Evolutionary conservation across 495 filamentous ascomycete genomes (phyloP).

Genomic region (Penicillium chermesinum): DNA sequence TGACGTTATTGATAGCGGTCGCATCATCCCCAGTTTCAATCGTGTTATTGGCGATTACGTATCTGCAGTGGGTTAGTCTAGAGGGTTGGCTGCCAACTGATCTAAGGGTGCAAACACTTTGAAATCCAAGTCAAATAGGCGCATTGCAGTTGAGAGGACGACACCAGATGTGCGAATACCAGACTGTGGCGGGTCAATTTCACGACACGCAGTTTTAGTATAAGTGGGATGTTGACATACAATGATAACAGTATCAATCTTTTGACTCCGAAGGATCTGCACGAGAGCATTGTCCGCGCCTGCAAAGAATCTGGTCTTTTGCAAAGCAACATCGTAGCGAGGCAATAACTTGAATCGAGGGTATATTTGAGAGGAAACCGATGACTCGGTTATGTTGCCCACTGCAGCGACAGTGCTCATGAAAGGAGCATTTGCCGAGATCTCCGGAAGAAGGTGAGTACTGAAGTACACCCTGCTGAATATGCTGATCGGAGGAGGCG

Average conservation of each 20-base stretch:
- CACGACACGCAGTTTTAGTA: not conserved
- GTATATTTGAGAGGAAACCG: not conserved
- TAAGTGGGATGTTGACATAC: not conserved
- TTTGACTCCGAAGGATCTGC: constrained; percentile 1
- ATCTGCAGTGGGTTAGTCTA: not conserved
- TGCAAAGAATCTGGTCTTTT: constrained; percentile 1
- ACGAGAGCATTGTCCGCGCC: not conserved
- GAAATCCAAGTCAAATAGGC: constrained; percentile 1
- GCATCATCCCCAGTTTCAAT: constrained; percentile 1
- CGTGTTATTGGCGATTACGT: constrained; percentile 3
- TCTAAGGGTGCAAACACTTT: not conserved
- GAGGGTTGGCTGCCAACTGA: not conserved
- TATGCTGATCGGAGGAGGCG: constrained; percentile 3
- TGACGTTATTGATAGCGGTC: not conserved
- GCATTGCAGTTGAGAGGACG: not conserved
- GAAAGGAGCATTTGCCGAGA: not conserved
- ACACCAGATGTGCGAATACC: constrained; percentile 1
- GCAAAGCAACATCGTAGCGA: not conserved
- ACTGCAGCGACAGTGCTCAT: not conserved
- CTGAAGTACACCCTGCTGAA: not conserved
- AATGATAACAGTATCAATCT: constrained; percentile 1
- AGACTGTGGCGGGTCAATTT: not conserved
- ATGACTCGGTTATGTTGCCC: constrained; percentile 1
- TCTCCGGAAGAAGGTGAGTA: not conserved
- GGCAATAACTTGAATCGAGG: not conserved